These are phyloP conservation scores for bread wheat (Triticum aestivum) DNA, from an alignment of 176 grass and related monocot genomes.

Conservation along the genomic window DNA sequence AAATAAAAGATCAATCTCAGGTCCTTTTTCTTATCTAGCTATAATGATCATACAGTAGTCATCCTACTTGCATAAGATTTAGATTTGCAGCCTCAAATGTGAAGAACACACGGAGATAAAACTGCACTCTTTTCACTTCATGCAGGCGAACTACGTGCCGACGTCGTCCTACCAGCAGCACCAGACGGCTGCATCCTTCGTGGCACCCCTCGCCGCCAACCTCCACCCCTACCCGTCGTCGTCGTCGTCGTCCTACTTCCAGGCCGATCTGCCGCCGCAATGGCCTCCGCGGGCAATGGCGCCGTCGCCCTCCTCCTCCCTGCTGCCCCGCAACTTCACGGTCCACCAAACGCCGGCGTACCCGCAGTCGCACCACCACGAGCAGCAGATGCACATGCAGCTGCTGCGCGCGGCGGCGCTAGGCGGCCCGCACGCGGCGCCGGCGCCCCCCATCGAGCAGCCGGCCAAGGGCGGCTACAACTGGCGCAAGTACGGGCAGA, in stretches of 20 bases:
- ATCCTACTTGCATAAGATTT: background rate
- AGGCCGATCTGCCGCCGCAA: background rate
- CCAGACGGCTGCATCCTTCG: background rate
- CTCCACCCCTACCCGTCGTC: conserved; percentile 19
- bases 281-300: conserved; percentile 20
- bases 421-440: background rate
- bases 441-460: conserved; percentile 48
- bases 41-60: background rate
- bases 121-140: background rate
- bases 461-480: conserved; percentile 82
- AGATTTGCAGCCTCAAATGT: background rate
- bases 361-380: background rate
- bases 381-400: conserved; percentile 40
- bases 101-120: background rate
- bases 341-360: background rate
- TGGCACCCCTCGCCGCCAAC: conserved; percentile 1
- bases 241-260: conserved; percentile 25
- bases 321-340: conserved; percentile 14
- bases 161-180: conserved; percentile 35
- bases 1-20: background rate
- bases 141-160: conserved; percentile 32
- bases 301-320: background rate
- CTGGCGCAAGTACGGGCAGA: conserved; percentile 89
- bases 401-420: conserved; percentile 15
- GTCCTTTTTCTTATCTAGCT: background rate